A percentile compares a stretch with the other conserved stretches of the same genome.
phyloP scores from a whole-genome alignment of 108 stramenopile species.

The Parietichytrium sp. region DNA sequence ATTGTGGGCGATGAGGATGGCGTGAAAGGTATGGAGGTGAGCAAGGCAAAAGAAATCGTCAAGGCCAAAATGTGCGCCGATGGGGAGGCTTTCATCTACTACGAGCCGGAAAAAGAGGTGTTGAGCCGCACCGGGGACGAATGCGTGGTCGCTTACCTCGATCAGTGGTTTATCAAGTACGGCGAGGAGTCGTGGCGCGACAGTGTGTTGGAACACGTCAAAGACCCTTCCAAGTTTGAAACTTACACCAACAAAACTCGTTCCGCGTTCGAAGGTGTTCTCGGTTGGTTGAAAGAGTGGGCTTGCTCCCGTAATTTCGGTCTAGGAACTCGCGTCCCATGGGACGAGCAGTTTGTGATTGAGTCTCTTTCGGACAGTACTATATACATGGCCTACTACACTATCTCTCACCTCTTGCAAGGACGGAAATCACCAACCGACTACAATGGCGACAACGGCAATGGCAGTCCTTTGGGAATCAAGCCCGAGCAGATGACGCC shows the following conservation, averaged over 20 bases:
- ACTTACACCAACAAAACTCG: constrained; percentile 76
- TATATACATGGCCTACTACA: constrained; percentile 99
- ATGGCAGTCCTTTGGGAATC: constrained; percentile 79
- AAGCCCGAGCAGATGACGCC: constrained; percentile 76
- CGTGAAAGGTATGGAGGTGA: constrained; percentile 74
- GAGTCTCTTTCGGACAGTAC: constrained; percentile 94
- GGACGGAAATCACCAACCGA: constrained; percentile 52
- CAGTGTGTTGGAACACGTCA: constrained; percentile 78
- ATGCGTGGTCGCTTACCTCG: constrained; percentile 94
- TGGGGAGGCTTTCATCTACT: constrained; percentile 83
- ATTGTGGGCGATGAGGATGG: constrained; percentile 77
- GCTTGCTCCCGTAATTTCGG: constrained; percentile 95
- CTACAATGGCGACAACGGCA: constrained; percentile 72
- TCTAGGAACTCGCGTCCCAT: constrained; percentile 89
- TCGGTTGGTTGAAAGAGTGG: constrained; percentile 97
- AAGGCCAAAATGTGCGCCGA: constrained; percentile 86
- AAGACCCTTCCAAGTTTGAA: constrained; percentile 74
- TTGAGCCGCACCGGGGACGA: constrained; percentile 92
- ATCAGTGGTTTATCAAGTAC: constrained; percentile 99
- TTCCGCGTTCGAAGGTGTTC: constrained; percentile 75
- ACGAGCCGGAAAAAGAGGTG: constrained; percentile 90
- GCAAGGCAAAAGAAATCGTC: constrained; percentile 89
- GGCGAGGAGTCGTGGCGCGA: constrained; percentile 76
- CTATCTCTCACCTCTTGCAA: constrained; percentile 88
- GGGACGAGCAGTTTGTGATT: constrained; percentile 95